Base-by-base conservation (phyloP, 176 grass and related monocot genomes). In the Oryza meyeriana region DNA sequence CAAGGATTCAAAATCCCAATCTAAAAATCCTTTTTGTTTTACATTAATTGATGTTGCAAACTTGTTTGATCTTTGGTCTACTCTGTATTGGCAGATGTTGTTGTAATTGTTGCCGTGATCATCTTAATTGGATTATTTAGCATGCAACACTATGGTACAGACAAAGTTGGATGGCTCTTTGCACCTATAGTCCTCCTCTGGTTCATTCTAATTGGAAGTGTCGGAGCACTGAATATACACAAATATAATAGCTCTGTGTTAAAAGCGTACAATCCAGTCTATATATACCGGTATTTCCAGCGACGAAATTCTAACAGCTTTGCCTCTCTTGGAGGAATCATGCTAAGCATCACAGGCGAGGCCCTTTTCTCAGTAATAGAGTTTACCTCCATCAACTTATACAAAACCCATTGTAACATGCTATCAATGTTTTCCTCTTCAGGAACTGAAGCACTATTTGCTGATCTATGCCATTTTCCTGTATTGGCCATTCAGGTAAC, bases 111-210 rank as follows among this genome's bases (percentile, higher is more conserved):
- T 64, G 91, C 97, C 25, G 97, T 99, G 81, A 70, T 94, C 71
- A 94, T 99, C 83, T 90, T 99, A 74, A 81, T 99, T 68, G 97
- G 93, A 65, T 47, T 99, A 74, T 99, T 99, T 84, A 93, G 93
- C 88, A 96, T 99, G 97, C 97, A 99, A 45, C 93, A 99, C 63
- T 92, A 88, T 67, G 97, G 97, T 32, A 96, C 93, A 22, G 97
- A 96, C 78, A 99, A 95, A 96, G 97, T 99, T 48, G 97, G 97
- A 68, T 95, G 93, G 97, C 87, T 99, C 79, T 99, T 99, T 75
- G 93, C 97, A 61, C 97, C 97, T 12, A 64, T 99, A 62, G 97
- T 99, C 18, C 91, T 99, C 44, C 80, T 99, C 61, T 99, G 93
- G 93, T 96, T 99, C 83, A 79, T 99, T 84, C 50, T 96, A 47